These are phyloP conservation scores for Sophora flavescens DNA, from an alignment of 306 rosid species.

Conservation along the genomic window DNA sequence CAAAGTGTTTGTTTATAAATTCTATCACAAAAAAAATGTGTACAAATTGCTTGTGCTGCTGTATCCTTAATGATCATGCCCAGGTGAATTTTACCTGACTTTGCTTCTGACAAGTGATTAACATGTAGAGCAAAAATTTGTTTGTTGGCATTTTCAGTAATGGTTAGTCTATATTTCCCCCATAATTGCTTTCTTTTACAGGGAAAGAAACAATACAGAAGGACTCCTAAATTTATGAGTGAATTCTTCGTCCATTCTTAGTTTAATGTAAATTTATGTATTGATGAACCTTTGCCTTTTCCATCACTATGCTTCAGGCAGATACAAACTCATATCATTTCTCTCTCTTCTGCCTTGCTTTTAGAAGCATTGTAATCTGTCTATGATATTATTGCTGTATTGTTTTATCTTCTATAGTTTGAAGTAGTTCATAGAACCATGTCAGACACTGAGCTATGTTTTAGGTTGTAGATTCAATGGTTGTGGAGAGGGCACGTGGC, in stretches of 20 bases:
- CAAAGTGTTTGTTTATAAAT: background rate
- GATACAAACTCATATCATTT: constrained; percentile 13
- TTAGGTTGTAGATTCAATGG: constrained; percentile 99
- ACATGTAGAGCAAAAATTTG: background rate
- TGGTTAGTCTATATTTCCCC: background rate
- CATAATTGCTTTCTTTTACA: background rate
- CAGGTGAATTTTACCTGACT: background rate
- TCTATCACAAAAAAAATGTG: background rate
- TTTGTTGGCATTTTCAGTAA: constrained; percentile 10
- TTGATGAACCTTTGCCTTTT: constrained; percentile 25
- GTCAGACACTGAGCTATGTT: constrained; percentile 55
- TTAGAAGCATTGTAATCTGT: constrained; percentile 23
- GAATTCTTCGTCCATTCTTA: background rate
- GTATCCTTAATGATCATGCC: background rate
- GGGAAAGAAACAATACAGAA: background rate
- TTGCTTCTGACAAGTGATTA: constrained; percentile 12
- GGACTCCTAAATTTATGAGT: constrained; percentile 28
- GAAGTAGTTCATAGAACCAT: constrained; percentile 41
- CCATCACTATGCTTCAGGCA: constrained; percentile 16
- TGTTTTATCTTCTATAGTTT: constrained; percentile 35
- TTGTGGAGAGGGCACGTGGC: constrained; percentile 99
- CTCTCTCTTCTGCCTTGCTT: constrained; percentile 11
- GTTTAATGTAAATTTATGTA: constrained; percentile 1
- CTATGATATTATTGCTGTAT: constrained; percentile 32
- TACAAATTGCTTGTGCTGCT: background rate